phyloP scores from a whole-genome alignment of 108 stramenopile species.

The Nitzschia putrida region DNA sequence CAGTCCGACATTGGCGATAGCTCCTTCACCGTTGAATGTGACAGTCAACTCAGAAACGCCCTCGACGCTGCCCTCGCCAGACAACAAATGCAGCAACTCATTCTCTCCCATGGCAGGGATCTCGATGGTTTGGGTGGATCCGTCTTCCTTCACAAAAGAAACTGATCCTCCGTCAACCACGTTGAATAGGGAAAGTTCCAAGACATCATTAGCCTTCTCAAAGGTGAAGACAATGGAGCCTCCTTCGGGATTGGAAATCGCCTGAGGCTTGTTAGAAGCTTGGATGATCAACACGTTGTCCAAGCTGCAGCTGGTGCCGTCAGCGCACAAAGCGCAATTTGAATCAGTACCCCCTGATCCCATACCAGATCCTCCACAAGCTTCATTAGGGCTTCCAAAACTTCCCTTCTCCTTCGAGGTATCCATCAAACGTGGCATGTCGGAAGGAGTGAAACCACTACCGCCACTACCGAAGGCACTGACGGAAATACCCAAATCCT shows the following conservation, averaged over 20 bases:
- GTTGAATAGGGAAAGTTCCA: neutral
- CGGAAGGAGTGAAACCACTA: slow-evolving; percentile 4
- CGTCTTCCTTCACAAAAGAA: neutral
- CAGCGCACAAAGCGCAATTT: neutral
- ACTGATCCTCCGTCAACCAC: neutral
- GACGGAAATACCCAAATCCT: neutral
- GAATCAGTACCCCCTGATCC: neutral
- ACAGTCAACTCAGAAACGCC: neutral
- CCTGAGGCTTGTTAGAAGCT: neutral
- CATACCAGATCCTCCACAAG: neutral
- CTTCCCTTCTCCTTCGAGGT: neutral
- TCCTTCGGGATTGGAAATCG: neutral
- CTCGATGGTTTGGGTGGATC: neutral
- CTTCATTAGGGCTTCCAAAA: slow-evolving; percentile 1
- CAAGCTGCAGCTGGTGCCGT: neutral
- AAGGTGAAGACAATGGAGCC: slow-evolving; percentile 9
- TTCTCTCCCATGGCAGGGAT: slow-evolving; percentile 7
- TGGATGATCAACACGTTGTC: slow-evolving; percentile 7
- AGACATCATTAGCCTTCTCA: neutral
- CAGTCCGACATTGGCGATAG: neutral
- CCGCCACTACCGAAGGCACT: neutral
- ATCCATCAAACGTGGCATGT: slow-evolving; percentile 1
- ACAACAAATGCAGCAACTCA: neutral
- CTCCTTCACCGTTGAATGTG: neutral
- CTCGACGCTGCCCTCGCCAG: neutral